phyloP scores from a whole-genome alignment of 164 flowering plant genomes.

The Vitis rupestris region DNA sequence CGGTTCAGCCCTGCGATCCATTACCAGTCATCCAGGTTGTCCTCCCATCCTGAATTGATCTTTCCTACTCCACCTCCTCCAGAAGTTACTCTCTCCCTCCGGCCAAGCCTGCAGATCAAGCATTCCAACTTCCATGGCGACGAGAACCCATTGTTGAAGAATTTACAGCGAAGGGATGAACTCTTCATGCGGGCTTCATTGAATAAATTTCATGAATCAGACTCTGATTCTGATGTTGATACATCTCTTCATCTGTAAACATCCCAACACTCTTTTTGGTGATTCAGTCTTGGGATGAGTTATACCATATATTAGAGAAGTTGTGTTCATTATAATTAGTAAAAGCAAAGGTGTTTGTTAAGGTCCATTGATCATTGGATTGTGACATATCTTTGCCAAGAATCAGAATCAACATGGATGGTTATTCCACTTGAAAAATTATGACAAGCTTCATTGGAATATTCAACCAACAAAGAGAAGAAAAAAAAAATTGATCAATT shows the following conservation, averaged over 20 bases:
- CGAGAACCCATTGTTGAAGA: constrained; percentile 4
- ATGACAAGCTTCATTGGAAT: too few relatives aligned
- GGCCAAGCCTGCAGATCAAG: constrained; percentile 18
- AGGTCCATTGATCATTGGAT: too few relatives aligned
- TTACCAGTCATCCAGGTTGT: constrained; percentile 11
- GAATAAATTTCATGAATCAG: not conserved
- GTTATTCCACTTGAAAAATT: too few relatives aligned
- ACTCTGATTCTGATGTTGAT: constrained; percentile 30
- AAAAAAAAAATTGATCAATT: too few relatives aligned
- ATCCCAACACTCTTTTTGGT: too few relatives aligned
- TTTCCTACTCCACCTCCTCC: constrained; percentile 11
- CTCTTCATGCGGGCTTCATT: not conserved
- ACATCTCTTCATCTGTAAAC: constrained; percentile 51
- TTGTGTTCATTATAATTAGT: too few relatives aligned
- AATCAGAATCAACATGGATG: too few relatives aligned
- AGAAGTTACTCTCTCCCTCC: constrained; percentile 24
- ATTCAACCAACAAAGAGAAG: too few relatives aligned
- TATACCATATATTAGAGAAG: too few relatives aligned
- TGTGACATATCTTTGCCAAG: too few relatives aligned
- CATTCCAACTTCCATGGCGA: not conserved
- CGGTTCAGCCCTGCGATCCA: not conserved
- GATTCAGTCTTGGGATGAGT: too few relatives aligned
- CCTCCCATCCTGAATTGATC: constrained; percentile 14
- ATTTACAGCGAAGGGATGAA: constrained; percentile 9
- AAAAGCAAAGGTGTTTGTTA: too few relatives aligned